Base-by-base conservation (phyloP, 768 basidiomycete species). In the Russula dissimulans region DNA sequence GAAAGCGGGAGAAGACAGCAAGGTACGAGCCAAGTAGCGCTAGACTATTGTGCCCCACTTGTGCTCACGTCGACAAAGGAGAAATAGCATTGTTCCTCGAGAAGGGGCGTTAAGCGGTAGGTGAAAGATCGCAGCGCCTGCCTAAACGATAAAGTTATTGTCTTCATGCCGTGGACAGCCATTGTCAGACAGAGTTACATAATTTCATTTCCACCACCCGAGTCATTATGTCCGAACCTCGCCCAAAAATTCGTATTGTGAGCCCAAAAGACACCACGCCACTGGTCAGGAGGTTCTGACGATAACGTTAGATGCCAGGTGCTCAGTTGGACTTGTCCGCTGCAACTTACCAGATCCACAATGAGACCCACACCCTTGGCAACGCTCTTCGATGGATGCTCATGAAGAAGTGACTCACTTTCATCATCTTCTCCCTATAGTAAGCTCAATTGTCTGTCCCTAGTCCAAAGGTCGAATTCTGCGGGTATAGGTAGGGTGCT, bases 341-440 rank as follows among this genome's bases (percentile, higher is more conserved):
- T 6, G 94, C 89, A 6, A 97, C 95, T 1, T 99, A 86, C 75
- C 90, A 89, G 70, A 87, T 98, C 48, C 78, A 86, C 69, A 87
- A 97, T 69, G 97, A 99, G 75, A 87, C 91, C 1, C 95, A 99
- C 73, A 98, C 95, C 1, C 83, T 98, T 31, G 97, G 97, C 5
- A 99, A 99, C 67, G 81, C 92, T 0, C 78, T 98, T 42, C 76
- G 95, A 39, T 99, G 94, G 94, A 98, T 98, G 87, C 71, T 98
- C 60, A 98, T 98, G 95, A 97, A 97, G 77, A 95, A 99, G 97
- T 98, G 66, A 57, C 39, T 59, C 34, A 42, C 11, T 44, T 43
- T 41, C 41, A 44, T 54, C 31, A 61, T 51, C 50, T 56, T 8
- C 15, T 3, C 29, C n/a, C n/a, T 3, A 43, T 56, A 42, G 61